Evolutionary conservation across 331 rosid genomes (phyloP), one percentile per base, ranked within the genome.

Genomic region (Ulmus americana): DNA sequence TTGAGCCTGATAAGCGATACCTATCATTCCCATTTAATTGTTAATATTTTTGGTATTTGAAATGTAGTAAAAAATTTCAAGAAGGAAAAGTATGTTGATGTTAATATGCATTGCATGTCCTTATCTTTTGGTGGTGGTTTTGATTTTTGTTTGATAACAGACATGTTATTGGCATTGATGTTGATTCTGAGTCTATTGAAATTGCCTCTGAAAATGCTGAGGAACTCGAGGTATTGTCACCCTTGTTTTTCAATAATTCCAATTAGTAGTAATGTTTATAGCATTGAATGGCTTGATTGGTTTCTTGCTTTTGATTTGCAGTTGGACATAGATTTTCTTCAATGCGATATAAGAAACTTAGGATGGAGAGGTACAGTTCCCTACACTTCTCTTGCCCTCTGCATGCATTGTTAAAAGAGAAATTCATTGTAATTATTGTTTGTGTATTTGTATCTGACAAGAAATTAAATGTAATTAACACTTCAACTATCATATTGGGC

Each of bases 261-360:
- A 3, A 28, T 28, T 62, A 61, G 62, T 38, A 71, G 65, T 50
- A 13, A 71, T 45, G 46, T 59, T 46, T 39, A 45, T 62, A 54
- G 66, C 20, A 60, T 60, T 56, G 57, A 64, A 66, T 42, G 7
- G 39, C 43, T 53, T 11, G 45, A 45, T 62, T 56, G 10, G 62
- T 59, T 56, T 59, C 35, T 39, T 69, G 35, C 10, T 38, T 69
- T 14, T 52, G 71, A 78, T 42, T 67, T 74, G 88, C 90, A 94
- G 98, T 67, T 89, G 84, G 88, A 85, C 75, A 76, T 90, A 46
- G 90, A 94, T 69, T 87, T 77, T 69, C 73, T 94, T 73, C 97
- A 69, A 65, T 84, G 86, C 52, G 81, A 81, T 73, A 60, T 90
- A 49, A 70, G 74, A 77, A 84, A 84, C 80, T 70, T 87, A 61